phyloP scores from a whole-genome alignment of 2,329 filamentous ascomycete genomes.

The Fusarium euwallaceae region DNA sequence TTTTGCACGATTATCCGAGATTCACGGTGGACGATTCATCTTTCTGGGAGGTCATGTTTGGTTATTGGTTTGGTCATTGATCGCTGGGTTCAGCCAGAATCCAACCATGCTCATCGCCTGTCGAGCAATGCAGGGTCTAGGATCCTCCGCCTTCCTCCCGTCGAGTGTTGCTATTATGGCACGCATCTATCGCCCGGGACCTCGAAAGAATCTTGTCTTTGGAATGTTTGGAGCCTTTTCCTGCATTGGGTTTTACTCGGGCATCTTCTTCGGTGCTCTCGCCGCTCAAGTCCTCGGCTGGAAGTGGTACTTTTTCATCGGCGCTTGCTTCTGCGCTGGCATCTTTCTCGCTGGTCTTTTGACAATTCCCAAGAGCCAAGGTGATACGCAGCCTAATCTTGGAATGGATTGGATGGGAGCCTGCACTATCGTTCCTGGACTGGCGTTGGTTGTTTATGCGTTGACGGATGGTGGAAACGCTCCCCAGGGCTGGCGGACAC shows the following conservation, averaged over 20 bases:
- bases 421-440: slow-evolving; percentile 70
- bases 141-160: slow-evolving; percentile 76
- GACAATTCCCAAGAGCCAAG: slow-evolving; percentile 54
- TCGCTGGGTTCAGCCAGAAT: slow-evolving; percentile 76
- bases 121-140: slow-evolving; percentile 80
- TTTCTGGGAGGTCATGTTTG: slow-evolving; percentile 72
- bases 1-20: slow-evolving; percentile 71
- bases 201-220: slow-evolving; percentile 77
- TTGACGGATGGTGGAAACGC: slow-evolving; percentile 81
- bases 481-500: slow-evolving; percentile 77
- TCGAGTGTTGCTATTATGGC: slow-evolving; percentile 79
- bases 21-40: slow-evolving; percentile 71
- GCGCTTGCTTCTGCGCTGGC: slow-evolving; percentile 60
- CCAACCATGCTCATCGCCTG: slow-evolving; percentile 78
- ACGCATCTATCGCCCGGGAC: slow-evolving; percentile 77
- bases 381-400: slow-evolving; percentile 41
- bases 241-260: slow-evolving; percentile 71
- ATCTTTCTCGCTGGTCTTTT: slow-evolving; percentile 57
- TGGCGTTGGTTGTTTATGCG: slow-evolving; percentile 80
- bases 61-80: slow-evolving; percentile 76
- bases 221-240: slow-evolving; percentile 71
- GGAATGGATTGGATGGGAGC: slow-evolving; percentile 79
- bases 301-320: slow-evolving; percentile 80
- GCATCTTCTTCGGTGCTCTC: slow-evolving; percentile 77
- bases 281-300: slow-evolving; percentile 71